Evolutionary conservation across 2,329 filamentous ascomycete species (phyloP).

Genomic region (Clonostachys rhizophaga): DNA sequence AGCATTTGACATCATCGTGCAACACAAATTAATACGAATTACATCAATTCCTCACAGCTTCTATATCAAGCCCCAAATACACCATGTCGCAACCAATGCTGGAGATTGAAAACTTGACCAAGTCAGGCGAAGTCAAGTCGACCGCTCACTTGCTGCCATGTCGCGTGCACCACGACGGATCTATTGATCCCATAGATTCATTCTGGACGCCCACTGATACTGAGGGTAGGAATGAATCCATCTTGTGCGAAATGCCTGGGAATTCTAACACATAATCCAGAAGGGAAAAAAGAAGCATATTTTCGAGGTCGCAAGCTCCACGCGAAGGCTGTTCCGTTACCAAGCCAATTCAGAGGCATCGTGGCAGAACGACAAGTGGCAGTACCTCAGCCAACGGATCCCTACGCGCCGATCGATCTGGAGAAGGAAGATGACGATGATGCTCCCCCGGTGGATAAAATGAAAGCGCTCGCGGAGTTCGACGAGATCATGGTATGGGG

Average conservation of each 20-base stretch:
- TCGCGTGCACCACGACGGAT: conserved; percentile 72
- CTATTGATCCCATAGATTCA: conserved; percentile 54
- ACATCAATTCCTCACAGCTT: too few species aligned
- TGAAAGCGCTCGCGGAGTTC: conserved; percentile 65
- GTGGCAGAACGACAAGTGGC: conserved; percentile 43
- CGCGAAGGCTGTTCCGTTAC: conserved; percentile 62
- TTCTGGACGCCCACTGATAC: conserved; percentile 64
- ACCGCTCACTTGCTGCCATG: conserved; percentile 76
- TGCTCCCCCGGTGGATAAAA: conserved; percentile 33
- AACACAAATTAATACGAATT: too few species aligned
- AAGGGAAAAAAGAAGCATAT: conserved; percentile 53
- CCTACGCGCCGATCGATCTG: conserved; percentile 11
- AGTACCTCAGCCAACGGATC: conserved; percentile 2
- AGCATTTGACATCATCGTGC: too few species aligned
- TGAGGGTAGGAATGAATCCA: conserved; percentile 15
- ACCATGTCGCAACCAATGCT: conserved; percentile 38
- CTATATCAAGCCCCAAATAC: not conserved
- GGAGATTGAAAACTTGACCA: conserved; percentile 20
- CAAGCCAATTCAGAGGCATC: conserved; percentile 65
- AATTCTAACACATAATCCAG: conserved; percentile 20
- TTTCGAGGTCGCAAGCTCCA: conserved; percentile 78
- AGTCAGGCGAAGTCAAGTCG: conserved; percentile 22
- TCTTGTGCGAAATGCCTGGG: too few species aligned
- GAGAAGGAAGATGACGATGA: conserved; percentile 37
- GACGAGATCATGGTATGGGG: conserved; percentile 78